Evolutionary conservation across 495 filamentous ascomycete species (phyloP).

Genomic region (Hypoxylon lenormandii): DNA sequence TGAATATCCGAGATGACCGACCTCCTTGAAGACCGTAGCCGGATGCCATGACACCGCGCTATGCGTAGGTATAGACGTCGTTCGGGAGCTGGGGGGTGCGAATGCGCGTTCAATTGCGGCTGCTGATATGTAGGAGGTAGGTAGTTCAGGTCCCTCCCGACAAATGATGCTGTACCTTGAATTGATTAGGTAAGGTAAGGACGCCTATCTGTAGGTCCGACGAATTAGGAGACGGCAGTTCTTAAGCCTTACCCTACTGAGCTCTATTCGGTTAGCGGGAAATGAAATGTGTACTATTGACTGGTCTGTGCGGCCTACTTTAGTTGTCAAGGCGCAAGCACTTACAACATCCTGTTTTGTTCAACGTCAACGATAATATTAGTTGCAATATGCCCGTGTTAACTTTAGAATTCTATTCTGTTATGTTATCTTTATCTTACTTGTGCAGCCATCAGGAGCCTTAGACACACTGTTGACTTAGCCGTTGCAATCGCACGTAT

Average conservation of each 20-base stretch:
- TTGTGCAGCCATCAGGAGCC: no score
- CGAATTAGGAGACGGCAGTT: conserved; percentile 24
- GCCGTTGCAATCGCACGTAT: no score
- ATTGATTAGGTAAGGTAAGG: conserved; percentile 28
- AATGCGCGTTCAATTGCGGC: conserved; percentile 19
- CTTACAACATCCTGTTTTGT: no score
- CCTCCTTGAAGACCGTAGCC: conserved; percentile 84
- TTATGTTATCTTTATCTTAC: no score
- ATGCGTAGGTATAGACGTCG: conserved; percentile 21
- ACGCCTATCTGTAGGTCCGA: conserved; percentile 1
- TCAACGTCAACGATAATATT: no score
- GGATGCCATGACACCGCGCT: conserved; percentile 74
- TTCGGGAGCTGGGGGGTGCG: not conserved
- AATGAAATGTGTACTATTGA: no score
- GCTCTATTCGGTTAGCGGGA: conserved; percentile 2
- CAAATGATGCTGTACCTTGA: conserved; percentile 34
- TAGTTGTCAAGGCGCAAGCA: no score
- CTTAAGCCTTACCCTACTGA: conserved; percentile 21
- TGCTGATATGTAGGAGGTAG: conserved; percentile 9
- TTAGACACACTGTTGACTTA: no score
- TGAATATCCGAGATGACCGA: conserved; percentile 57
- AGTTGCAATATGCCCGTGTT: no score
- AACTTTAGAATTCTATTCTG: no score
- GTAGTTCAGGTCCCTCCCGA: conserved; percentile 3
- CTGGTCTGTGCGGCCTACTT: not conserved